phyloP scores from a whole-genome alignment of 1,284 basidiomycete species.

The Ganoderma resinaceum region DNA sequence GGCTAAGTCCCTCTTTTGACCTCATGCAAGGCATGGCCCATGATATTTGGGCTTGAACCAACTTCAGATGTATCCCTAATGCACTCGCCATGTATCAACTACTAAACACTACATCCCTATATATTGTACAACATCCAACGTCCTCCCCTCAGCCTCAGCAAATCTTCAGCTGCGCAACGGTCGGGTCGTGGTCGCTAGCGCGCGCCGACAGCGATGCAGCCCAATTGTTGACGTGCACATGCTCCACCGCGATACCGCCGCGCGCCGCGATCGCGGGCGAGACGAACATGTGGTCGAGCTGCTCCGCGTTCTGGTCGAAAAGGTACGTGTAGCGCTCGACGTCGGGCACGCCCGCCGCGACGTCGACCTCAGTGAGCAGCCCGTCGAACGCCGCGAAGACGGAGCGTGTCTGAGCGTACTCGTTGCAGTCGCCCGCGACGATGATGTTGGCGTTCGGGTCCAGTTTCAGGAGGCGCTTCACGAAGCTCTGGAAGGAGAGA shows the following conservation, averaged over 20 bases:
- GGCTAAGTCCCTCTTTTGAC: neutral
- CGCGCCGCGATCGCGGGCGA: constrained; percentile 53
- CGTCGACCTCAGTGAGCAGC: constrained; percentile 58
- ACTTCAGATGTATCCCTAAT: constrained; percentile 1
- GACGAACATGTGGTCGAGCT: constrained; percentile 66
- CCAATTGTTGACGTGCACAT: constrained; percentile 70
- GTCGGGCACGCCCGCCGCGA: constrained; percentile 50
- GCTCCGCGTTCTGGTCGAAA: constrained; percentile 64
- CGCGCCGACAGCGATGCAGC: constrained; percentile 47
- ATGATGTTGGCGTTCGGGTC: constrained; percentile 58
- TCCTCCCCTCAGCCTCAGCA: constrained; percentile 39
- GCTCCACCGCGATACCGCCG: constrained; percentile 52
- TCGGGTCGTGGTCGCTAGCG: constrained; percentile 68
- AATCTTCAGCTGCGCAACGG: constrained; percentile 55
- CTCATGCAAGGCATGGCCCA: neutral
- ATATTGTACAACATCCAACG: neutral
- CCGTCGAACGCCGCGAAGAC: constrained; percentile 56
- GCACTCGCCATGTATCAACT: constrained; percentile 6
- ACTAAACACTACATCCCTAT: neutral
- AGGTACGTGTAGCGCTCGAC: constrained; percentile 69
- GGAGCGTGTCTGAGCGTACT: constrained; percentile 58
- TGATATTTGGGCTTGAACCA: neutral
- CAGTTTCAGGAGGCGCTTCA: constrained; percentile 50
- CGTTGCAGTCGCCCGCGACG: constrained; percentile 70
- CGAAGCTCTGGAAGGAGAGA: constrained; percentile 51